Percentiles rank a stretch among this genome's conserved stretches.
Evolutionary conservation across 768 basidiomycete species (phyloP).

Genomic region (Epithele typhae): DNA sequence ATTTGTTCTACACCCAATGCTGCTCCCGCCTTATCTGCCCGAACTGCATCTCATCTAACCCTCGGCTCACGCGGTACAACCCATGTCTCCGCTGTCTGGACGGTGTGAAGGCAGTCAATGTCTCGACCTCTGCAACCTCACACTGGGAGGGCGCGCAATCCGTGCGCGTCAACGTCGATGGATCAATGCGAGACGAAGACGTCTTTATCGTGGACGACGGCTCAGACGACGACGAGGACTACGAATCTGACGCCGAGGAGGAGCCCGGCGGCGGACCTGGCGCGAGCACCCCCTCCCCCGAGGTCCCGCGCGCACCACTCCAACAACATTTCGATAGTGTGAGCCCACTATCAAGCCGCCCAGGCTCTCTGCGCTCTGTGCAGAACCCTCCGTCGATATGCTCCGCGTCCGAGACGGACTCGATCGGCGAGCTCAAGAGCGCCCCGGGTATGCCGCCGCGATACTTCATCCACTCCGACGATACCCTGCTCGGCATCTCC

Average conservation of each 20-base stretch:
- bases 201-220: constrained; percentile 65
- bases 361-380: too few species aligned
- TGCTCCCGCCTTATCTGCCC: constrained; percentile 65
- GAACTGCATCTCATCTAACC: constrained; percentile 52
- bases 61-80: constrained; percentile 61
- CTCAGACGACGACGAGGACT: constrained; percentile 58
- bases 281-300: too few species aligned
- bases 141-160: constrained; percentile 14
- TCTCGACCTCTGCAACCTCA: background rate
- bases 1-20: constrained; percentile 53
- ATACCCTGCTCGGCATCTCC: constrained; percentile 64
- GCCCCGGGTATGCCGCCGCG: constrained; percentile 18
- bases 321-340: background rate
- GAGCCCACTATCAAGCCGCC: too few species aligned
- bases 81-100: constrained; percentile 70
- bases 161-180: constrained; percentile 39
- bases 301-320: background rate
- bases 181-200: constrained; percentile 56
- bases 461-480: constrained; percentile 52
- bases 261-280: background rate
- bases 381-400: background rate
- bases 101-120: constrained; percentile 32
- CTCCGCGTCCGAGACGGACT: background rate
- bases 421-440: background rate
- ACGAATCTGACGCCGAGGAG: constrained; percentile 26